Percentiles rank a stretch among this genome's conserved stretches.
phyloP scores from a whole-genome alignment of 2,329 filamentous ascomycete species.

The Rhynchosporium secalis region DNA sequence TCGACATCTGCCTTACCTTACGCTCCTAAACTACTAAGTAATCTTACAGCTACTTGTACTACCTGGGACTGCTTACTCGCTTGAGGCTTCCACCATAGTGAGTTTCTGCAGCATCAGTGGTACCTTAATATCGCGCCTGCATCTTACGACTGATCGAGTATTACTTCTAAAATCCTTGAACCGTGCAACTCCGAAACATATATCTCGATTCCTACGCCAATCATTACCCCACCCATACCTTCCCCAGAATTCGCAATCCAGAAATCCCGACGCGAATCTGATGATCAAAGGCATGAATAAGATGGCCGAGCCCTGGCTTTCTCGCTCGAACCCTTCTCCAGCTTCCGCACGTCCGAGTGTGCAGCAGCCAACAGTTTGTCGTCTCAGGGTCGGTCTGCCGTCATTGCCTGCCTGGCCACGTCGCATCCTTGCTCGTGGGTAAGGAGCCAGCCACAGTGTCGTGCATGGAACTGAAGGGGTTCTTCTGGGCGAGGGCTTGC shows the following conservation, averaged over 20 bases:
- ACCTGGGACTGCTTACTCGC: not conserved
- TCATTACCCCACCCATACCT: constrained; percentile 5
- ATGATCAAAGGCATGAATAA: constrained; percentile 25
- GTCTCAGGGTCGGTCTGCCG: not conserved
- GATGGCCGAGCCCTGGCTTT: constrained; percentile 4
- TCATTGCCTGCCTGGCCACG: not conserved
- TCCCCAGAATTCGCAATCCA: constrained; percentile 19
- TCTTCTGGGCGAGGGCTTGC: constrained; percentile 9
- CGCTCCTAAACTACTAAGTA: too few relatives aligned
- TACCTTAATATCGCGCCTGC: constrained; percentile 12
- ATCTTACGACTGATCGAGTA: not conserved
- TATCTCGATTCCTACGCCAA: constrained; percentile 18
- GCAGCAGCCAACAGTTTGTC: constrained; percentile 5
- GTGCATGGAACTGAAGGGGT: constrained; percentile 12
- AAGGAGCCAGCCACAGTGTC: constrained; percentile 5
- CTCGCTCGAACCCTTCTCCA: constrained; percentile 1
- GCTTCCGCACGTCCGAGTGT: constrained; percentile 25
- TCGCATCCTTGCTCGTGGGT: constrained; percentile 1
- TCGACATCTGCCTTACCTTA: too few relatives aligned
- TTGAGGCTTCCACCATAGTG: constrained; percentile 6
- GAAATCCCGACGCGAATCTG: constrained; percentile 12
- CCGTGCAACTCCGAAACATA: constrained; percentile 11
- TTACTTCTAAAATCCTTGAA: not conserved
- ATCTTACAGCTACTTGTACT: not conserved
- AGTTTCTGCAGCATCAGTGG: not conserved